Evolutionary conservation across 23 red algal species (phyloP), one percentile per base, ranked within the genome.

Genomic region (Cyanidiococcus yangmingshanensis): DNA sequence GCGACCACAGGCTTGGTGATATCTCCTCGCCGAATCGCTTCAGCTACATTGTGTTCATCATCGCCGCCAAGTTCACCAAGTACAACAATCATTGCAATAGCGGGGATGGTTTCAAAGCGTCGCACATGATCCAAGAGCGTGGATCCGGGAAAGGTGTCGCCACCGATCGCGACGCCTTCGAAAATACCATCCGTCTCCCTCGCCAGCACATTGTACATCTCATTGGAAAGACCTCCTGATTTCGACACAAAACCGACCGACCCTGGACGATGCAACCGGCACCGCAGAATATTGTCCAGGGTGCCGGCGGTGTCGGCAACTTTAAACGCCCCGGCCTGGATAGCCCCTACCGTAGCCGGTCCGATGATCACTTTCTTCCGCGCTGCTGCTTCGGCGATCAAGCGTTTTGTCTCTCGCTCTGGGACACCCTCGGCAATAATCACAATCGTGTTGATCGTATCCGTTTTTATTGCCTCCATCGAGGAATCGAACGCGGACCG

Each of bases 371-470:
- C 59, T 71, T 98, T 98, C 17, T 67, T 68, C 0, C 24, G 67
- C 40, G 39, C 38, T 37, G 76, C 77, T n/a, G 88, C 88, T 37
- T 79, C 80, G 0, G 84, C 63, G 45, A 98, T 91, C n/a, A 98
- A 79, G 41, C 76, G 80, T 41, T 91, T 91, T 16, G 87, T 85
- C 58, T 98, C 76, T 26, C 87, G 79, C 77, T 98, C 94, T 37
- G 94, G 94, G 29, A 98, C 81, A 18, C 94, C 94, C 78, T 98
- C 94, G 0, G 94, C 94, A 26, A 98, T 98, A 59, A 98, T 98
- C 16, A 90, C 84, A 15, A 98, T 75, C 30, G 83, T 87, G 34
- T 82, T 80, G 40, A 98, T 89, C 1, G 88, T 75, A 2, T 79
- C 76, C 26, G 79, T 82, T 67, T 87, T 74, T 26, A 91, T 35